Evolutionary conservation across 202 grass and related monocot genomes (phyloP), one percentile per base, ranked within the genome.

Genomic region (Elaeis oleifera): DNA sequence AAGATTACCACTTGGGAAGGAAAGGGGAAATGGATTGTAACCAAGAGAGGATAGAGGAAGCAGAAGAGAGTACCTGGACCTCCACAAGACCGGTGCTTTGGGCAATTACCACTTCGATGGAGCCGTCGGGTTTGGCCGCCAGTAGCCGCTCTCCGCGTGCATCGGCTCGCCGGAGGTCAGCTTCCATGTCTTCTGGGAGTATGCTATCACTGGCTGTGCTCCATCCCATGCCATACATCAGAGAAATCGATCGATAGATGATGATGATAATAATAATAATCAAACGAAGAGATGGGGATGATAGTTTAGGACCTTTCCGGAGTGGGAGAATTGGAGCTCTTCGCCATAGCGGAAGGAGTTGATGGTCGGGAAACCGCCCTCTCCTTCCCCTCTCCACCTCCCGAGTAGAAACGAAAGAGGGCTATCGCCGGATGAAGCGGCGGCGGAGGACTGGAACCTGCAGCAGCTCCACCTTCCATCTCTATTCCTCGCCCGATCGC

Each of bases 201-300:
- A 95, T n/a, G 90, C 80, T 67, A 95, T 90, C 79, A 90, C 86
- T n/a, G 90, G 90, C 90, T 95, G 28, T 31, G 79, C 74, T 28
- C 3, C 49, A 28, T 11, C 36, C 36, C 36, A 13, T 44, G 13
- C 36, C 36, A 44, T 2, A 44, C 11, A 19, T 5, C n/a, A 16
- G n/a, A 49, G 19, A 23, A 5, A 44, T 44, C 28, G 5, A 31
- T 3, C 28, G 6, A 29, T 13, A 44, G 9, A 44, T 9, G 19
- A 8, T 18, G 9, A 28, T 17, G 4, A 27, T 15, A 29, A 7
- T 4, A 17, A 28, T 13, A 31, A 63, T 29, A 11, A 5, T 19
- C 19, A 53, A 6, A 59, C 14, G 51, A 32, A 70, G 31, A 48
- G 25, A 53, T 17, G 72, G 5, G 6, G 6, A 76, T 16, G 5